Evolutionary conservation across 805 yeast genomes (phyloP), one percentile per base, ranked within the genome.

Genomic region (Wickerhamiella hasegawae): DNA sequence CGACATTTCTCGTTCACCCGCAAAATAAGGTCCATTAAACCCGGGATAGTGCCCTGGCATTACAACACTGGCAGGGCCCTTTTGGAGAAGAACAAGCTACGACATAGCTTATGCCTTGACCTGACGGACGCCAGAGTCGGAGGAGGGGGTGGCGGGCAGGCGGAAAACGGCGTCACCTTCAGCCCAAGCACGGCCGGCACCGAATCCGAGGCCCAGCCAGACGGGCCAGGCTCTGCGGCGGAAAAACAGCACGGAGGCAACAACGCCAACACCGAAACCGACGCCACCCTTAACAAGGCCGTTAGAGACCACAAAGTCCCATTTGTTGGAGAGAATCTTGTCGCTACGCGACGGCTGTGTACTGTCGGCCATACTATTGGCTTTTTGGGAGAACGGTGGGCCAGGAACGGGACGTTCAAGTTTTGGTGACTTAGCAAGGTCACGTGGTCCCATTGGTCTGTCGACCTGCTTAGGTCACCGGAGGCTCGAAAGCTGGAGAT

Each of bases 111-210:
- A 45, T 16, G 47, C 46, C 37, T 33, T 29, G 28, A 53, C 55
- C 8, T 45, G 41, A 37, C 58, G 52, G 24, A 51, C 48, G 23
- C 58, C 58, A 22, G 53, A 51, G 28, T 45, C 40, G 32, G 46
- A 40, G 17, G 37, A 9, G n/a, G 37, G 33, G 4, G 18, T 17
- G 21, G n/a, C 23, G 16, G 33, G 29, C 33, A 45, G 45, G 39
- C 96, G 77, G 71, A 90, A 87, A 38, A 85, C 79, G 41, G 96
- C 92, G 54, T 90, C 97, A 42, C 97, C 98, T 65, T 90, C 99
- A 41, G 97, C 75, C 61, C 84, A 90, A 36, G 95, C 95, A 66
- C 95, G 78, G 45, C 99, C 99, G 43, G 85, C 69, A 46, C 99
- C 99, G 52, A 90, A 87, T 26, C 99, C 99, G 45, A 84, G 63